These are phyloP conservation scores for Phytopythium montanum DNA, from an alignment of 352 stramenopile genomes.

Conservation along the genomic window DNA sequence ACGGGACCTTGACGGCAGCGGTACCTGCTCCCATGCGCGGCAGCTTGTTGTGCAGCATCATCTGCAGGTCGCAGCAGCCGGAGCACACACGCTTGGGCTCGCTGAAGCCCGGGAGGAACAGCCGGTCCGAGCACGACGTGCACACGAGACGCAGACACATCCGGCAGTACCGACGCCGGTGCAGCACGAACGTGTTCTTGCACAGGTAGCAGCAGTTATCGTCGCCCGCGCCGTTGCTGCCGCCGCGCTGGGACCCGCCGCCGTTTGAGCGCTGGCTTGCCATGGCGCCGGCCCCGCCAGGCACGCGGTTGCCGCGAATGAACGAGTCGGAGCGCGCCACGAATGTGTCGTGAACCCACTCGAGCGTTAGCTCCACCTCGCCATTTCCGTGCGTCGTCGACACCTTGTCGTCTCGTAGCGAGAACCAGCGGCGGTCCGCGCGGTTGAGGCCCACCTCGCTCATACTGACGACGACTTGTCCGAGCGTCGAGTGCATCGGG, in stretches of 20 bases:
- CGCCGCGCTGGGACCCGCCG: conserved; percentile 14
- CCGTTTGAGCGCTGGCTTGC: conserved; percentile 1
- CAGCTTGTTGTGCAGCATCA: conserved; percentile 86
- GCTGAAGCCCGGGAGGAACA: conserved; percentile 85
- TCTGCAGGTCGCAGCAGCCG: conserved; percentile 83
- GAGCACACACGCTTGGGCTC: conserved; percentile 85
- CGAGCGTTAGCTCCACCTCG: conserved; percentile 86
- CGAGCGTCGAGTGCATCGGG: conserved; percentile 70
- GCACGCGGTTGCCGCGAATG: conserved; percentile 61
- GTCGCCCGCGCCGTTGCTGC: conserved; percentile 14
- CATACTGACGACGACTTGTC: conserved; percentile 73
- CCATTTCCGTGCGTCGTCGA: conserved; percentile 62
- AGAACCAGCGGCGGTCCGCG: conserved; percentile 76
- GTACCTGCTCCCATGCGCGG: conserved; percentile 43
- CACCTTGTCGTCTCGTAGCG: conserved; percentile 69
- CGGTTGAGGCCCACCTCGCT: conserved; percentile 79
- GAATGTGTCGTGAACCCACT: conserved; percentile 89
- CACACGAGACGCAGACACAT: conserved; percentile 86
- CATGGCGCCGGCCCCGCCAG: neutral
- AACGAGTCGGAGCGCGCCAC: conserved; percentile 86
- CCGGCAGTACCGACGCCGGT: conserved; percentile 76
- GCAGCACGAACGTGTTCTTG: conserved; percentile 75
- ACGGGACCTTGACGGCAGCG: conserved; percentile 24
- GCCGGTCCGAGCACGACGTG: conserved; percentile 78
- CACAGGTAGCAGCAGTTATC: conserved; percentile 82